A percentile compares a stretch with the other conserved stretches of the same genome.
Conservation (phyloP, 495 filamentous ascomycete species). For the Aspergillus bridgeri region DNA sequence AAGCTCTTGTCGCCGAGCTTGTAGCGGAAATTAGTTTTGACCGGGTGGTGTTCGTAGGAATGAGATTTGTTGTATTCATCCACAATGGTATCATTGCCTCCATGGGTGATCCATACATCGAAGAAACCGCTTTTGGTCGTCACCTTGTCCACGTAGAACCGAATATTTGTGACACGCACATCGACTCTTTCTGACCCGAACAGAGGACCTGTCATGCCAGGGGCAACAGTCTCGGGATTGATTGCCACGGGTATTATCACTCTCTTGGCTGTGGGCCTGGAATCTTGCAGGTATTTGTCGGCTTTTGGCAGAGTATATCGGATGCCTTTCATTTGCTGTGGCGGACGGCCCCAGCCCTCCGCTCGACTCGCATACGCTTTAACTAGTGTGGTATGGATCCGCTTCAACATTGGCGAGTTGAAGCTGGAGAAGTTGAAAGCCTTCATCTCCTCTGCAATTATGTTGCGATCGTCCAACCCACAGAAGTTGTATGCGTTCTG, state of each 20-base stretch:
- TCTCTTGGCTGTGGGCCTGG: neutral
- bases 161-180: neutral
- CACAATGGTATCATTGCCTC: neutral
- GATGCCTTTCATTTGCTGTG: neutral
- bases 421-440: neutral
- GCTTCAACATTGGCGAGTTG: neutral
- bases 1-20: neutral
- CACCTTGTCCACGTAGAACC: neutral
- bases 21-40: constrained; percentile 6
- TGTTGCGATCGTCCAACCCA: neutral
- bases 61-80: neutral
- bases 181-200: neutral
- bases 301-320: neutral
- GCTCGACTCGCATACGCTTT: neutral
- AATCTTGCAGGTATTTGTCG: neutral
- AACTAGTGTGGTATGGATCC: neutral
- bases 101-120: neutral
- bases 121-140: neutral
- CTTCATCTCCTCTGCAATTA: neutral
- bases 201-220: neutral
- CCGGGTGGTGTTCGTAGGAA: neutral
- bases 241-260: neutral
- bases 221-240: neutral
- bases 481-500: neutral
- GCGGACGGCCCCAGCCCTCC: neutral